Evolutionary conservation across 441 rosid genomes (phyloP).

Genomic region (Adansonia gregorii): DNA sequence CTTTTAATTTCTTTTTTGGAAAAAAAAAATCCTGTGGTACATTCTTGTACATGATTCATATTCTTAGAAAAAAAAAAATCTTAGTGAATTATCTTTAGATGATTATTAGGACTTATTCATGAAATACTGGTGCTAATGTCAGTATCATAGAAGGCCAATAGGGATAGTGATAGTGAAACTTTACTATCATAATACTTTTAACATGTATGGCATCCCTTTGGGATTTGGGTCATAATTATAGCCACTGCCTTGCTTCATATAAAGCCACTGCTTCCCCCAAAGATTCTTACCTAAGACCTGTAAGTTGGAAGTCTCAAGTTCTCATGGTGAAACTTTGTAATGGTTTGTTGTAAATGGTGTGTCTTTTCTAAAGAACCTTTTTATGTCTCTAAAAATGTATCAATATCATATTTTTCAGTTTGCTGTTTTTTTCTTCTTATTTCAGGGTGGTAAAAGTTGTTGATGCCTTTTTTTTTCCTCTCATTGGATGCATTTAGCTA

Average conservation of each 20-base stretch:
- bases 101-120: not conserved
- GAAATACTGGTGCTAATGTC: not conserved
- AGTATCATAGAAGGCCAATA: not conserved
- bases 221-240: not conserved
- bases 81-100: not conserved
- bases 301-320: conserved; percentile 2
- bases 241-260: not conserved
- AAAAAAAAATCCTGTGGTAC: not conserved
- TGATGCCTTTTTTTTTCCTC: not conserved
- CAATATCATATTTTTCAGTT: not conserved
- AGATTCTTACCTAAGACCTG: not conserved
- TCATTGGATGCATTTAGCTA: not conserved
- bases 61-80: not conserved
- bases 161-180: not conserved
- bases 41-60: not conserved
- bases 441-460: not conserved
- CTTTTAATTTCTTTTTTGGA: not conserved
- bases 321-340: not conserved
- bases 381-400: not conserved
- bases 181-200: not conserved
- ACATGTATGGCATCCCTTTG: not conserved
- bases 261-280: not conserved
- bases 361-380: not conserved
- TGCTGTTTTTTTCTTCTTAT: not conserved
- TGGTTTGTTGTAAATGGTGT: not conserved